Base-by-base conservation (phyloP, 306 rosid species). In the Dryas alaskensis region DNA sequence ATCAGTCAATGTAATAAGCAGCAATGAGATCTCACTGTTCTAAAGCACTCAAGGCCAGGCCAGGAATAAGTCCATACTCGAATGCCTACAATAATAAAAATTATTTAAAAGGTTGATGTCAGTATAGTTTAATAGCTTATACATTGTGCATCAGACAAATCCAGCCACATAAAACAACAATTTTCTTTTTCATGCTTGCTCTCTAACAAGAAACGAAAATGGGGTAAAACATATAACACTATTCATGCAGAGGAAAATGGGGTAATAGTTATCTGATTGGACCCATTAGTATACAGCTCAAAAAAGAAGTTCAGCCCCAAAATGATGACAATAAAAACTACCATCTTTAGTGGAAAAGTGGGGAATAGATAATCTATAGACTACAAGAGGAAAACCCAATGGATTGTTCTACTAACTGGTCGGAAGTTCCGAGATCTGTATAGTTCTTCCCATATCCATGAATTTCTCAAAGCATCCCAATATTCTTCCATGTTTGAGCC, bases 401-500 rank as follows among this genome's bases (percentile, higher is more conserved):
- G 22, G 68, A 65, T 80, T 69, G 80, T 76, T 81, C 65, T 67
- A 82, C 90, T 73, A 55, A 94, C 97, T 3, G 97, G 98, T 73
- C 95, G 77, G 79, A 87, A 89, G 82, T 94, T 94, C 67, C 95
- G 84, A 77, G 91, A 85, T 77, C 79, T 80, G 61, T 79, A 80
- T 73, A 94, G 88, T 79, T 94, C 98, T 80, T 94, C 90, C 97
- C 98, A 94, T 84, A 91, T 82, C 97, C 98, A 94, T 9, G 96
- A 89, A 46, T 82, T 82, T 81, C 70, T 86, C 74, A 94, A 78
- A 83, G 86, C 82, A 80, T 89, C 90, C 98, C 97, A 89, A 78
- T 91, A 94, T 8, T 11, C 66, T 63, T 87, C 87, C 96, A 94
- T 89, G 75, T 81, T 83, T 9, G 61, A 81, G 69, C 90, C 92